These are phyloP conservation scores for Penicillium sp. DNA, from an alignment of 2,329 filamentous ascomycete genomes.

Conservation along the genomic window DNA sequence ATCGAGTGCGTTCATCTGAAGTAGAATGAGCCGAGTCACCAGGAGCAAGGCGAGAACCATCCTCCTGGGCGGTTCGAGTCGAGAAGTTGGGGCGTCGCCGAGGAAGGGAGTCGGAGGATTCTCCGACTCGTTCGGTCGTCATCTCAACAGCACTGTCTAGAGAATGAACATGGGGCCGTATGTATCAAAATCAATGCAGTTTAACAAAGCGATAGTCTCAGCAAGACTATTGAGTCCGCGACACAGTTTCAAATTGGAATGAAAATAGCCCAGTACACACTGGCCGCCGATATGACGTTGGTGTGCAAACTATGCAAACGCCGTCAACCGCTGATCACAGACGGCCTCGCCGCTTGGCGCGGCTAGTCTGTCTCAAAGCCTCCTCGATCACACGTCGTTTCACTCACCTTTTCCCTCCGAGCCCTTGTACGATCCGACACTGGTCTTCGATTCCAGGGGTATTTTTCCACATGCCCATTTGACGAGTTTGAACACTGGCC, in stretches of 20 bases:
- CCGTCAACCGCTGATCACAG: constrained; percentile 20
- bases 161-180: constrained; percentile 5
- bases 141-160: constrained; percentile 17
- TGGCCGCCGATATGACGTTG: constrained; percentile 13
- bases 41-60: constrained; percentile 38
- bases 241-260: neutral
- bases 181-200: neutral
- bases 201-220: neutral
- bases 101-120: constrained; percentile 30
- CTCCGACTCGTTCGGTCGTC: constrained; percentile 21
- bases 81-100: constrained; percentile 43
- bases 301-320: constrained; percentile 37
- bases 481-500: neutral
- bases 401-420: neutral
- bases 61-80: constrained; percentile 40
- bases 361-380: constrained; percentile 6
- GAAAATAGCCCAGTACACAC: neutral
- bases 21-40: constrained; percentile 27
- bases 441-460: neutral
- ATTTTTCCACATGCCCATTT: neutral
- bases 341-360: constrained; percentile 7
- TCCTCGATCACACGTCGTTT: constrained; percentile 5
- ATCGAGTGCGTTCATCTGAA: constrained; percentile 24
- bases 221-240: constrained; percentile 1
- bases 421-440: neutral